phyloP scores from a whole-genome alignment of 768 basidiomycete genomes.

The Krasilnikovozyma curviuscula region DNA sequence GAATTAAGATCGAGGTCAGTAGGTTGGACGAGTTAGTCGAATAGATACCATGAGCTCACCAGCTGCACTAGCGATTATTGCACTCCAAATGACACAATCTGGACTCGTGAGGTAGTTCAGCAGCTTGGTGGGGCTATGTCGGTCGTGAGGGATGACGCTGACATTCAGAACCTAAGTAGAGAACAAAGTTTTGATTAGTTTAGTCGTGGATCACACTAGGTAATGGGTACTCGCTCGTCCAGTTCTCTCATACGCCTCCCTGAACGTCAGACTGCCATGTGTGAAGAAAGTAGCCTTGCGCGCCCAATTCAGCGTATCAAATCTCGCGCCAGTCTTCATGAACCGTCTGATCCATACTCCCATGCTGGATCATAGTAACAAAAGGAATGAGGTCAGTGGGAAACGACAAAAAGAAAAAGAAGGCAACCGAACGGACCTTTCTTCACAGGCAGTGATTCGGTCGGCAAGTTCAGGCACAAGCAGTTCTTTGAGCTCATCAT shows the following conservation, averaged over 20 bases:
- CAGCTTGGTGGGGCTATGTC: slow-evolving; percentile 85
- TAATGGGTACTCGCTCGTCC: no score
- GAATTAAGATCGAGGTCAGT: slow-evolving; percentile 19
- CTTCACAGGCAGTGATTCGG: slow-evolving; percentile 40
- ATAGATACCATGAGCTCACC: background rate
- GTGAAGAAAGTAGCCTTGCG: slow-evolving; percentile 82
- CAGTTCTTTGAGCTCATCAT: slow-evolving; percentile 59
- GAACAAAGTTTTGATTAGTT: no score
- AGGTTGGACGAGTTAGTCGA: background rate
- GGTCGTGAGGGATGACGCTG: slow-evolving; percentile 74
- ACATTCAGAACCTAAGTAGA: slow-evolving; percentile 89
- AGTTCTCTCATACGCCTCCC: slow-evolving; percentile 79
- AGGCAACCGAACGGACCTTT: slow-evolving; percentile 19
- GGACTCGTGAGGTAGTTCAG: slow-evolving; percentile 45
- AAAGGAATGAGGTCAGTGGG: no score
- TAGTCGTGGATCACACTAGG: no score
- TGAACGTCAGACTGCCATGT: slow-evolving; percentile 80
- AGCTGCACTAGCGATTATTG: slow-evolving; percentile 16
- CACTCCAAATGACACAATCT: slow-evolving; percentile 39
- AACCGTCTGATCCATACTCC: slow-evolving; percentile 35
- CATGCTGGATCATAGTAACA: slow-evolving; percentile 11
- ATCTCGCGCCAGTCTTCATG: slow-evolving; percentile 77
- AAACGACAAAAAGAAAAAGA: background rate
- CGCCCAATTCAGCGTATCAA: slow-evolving; percentile 79
- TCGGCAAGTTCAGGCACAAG: slow-evolving; percentile 68